Base-by-base conservation (phyloP, 768 basidiomycete genomes). In the Leccinellum rugosiceps region DNA sequence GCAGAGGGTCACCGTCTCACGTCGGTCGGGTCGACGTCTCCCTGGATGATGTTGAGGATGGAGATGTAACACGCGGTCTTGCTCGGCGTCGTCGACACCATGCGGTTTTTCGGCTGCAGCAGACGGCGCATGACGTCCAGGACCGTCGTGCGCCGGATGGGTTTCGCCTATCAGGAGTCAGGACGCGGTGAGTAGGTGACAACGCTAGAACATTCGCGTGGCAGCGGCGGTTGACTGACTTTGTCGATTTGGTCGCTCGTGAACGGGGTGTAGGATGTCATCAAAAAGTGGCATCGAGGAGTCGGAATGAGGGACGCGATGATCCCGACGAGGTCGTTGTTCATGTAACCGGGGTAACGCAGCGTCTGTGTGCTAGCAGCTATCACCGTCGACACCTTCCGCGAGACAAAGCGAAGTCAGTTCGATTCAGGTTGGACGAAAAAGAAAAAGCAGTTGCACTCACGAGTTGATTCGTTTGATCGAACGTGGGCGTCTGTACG, bases 261-360 rank as follows among this genome's bases (percentile, higher is more conserved):
- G 72, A 99, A 99, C 0, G 97, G 97, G 7, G 97, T 99, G 67
- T 98, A 99, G 14, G 94, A 94, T 10, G 97, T 98, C 92, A 95
- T 96, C 51, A 99, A 81, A 80, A 98, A 98, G 73, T 99, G 96
- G 69, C 95, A 98, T 50, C 95, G 83, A 26, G 96, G 96, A 3
- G 96, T 98, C 2, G 96, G 96, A 62, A 99, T 98, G 52, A 99
- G 83, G 15, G 92, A 94, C 6, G 96, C 94, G 55, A 98, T 89
- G 61, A 99, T 95, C 26, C 95, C 93, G 62, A 98, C 95, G 35
- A 98, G 84, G 68, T 99, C 96, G 65, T 98, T 99, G 79, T 98
- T 98, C 95, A 98, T 98, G 74, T 98, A 98, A 50, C 94, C 92
- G 0, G 96, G 96, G 75, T 97, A 99, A 65, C 96, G 85, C 25